Evolutionary conservation across 2,329 filamentous ascomycete species (phyloP), one percentile per base, ranked within the genome.

Genomic region (Claviceps digitariae): DNA sequence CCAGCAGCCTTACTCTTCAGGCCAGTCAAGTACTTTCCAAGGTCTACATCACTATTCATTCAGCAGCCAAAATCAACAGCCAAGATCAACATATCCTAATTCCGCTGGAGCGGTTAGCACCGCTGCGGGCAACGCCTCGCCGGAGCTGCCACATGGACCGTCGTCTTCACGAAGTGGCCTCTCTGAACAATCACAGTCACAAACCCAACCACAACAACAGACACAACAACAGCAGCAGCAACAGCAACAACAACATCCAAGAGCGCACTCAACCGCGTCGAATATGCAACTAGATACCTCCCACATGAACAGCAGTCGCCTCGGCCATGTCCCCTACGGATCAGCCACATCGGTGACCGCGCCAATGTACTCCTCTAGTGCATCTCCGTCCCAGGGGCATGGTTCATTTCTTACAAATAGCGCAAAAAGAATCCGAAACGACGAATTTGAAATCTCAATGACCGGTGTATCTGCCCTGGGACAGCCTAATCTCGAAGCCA

Each of bases 1-100:
- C 67, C 74, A 79, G 66, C 78, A 84, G 67, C 71, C 77, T 62
- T 86, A 84, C 72, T 79, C 82, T 54, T 63, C 76, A 48, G 56
- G 63, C 52, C 65, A 68, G 54, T 62, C 66, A 53, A 62, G 62
- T 53, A 56, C 38, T 44, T 56, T 56, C 45, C 52, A 54, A 50
- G 44, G 44, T 36, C 50, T 50, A 7, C 55, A 57, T 34, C 56
- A 53, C 21, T 56, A 56, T 34, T 49, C 48, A 31, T 54, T 54
- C 49, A 56, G 34, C 46, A 54, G 49, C 27, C 55, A 55, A 44
- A 50, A 52, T 46, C 50, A 54, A 23, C 55, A 75, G 59, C 72
- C 48, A n/a, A 49, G 74, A 60, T 67, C 67, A 59, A 72, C 74
- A 56, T 68, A 78, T 56, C 74, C 76, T 59, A 75, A 77, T 61